Percentiles rank a stretch among this genome's conserved stretches.
These are phyloP conservation scores for Calcarisporium arbuscula DNA, from an alignment of 2,329 filamentous ascomycete species.

Conservation along the genomic window DNA sequence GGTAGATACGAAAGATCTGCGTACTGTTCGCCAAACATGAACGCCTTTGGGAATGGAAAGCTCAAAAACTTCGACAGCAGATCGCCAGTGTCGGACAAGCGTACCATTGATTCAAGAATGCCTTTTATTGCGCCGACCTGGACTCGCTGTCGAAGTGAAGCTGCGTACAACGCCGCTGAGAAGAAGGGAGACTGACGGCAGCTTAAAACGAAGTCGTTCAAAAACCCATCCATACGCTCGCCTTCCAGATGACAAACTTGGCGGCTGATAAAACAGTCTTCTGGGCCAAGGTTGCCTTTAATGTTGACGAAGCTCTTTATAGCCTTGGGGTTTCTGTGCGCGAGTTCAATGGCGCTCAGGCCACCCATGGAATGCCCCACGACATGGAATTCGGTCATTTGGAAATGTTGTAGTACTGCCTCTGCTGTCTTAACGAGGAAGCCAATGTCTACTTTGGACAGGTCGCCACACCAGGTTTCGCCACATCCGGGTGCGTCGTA, in stretches of 20 bases:
- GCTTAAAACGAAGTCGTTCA: slow-evolving; percentile 8
- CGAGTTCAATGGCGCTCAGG: slow-evolving; percentile 14
- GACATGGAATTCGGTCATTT: slow-evolving; percentile 13
- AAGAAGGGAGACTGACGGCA: slow-evolving; percentile 9
- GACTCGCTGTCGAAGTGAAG: slow-evolving; percentile 11
- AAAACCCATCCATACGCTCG: neutral
- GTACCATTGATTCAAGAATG: slow-evolving; percentile 20
- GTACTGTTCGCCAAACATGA: slow-evolving; percentile 14
- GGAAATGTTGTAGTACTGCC: slow-evolving; percentile 10
- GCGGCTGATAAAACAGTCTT: slow-evolving; percentile 20
- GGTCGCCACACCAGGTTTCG: slow-evolving; percentile 10
- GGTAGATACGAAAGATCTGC: slow-evolving; percentile 11
- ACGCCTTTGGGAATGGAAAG: slow-evolving; percentile 12
- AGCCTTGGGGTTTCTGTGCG: slow-evolving; percentile 3
- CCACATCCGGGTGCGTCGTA: slow-evolving; percentile 19
- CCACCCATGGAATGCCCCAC: slow-evolving; percentile 23
- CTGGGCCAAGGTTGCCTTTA: slow-evolving; percentile 19
- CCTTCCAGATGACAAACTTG: slow-evolving; percentile 11
- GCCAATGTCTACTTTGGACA: slow-evolving; percentile 9
- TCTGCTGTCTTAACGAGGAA: slow-evolving; percentile 15
- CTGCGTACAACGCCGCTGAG: slow-evolving; percentile 12
- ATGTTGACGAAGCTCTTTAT: slow-evolving; percentile 18
- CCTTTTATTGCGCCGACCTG: slow-evolving; percentile 10
- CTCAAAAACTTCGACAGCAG: slow-evolving; percentile 12
- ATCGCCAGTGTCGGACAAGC: slow-evolving; percentile 12